Base-by-base conservation (phyloP, 768 basidiomycete species). In the Boletus bicolor region DNA sequence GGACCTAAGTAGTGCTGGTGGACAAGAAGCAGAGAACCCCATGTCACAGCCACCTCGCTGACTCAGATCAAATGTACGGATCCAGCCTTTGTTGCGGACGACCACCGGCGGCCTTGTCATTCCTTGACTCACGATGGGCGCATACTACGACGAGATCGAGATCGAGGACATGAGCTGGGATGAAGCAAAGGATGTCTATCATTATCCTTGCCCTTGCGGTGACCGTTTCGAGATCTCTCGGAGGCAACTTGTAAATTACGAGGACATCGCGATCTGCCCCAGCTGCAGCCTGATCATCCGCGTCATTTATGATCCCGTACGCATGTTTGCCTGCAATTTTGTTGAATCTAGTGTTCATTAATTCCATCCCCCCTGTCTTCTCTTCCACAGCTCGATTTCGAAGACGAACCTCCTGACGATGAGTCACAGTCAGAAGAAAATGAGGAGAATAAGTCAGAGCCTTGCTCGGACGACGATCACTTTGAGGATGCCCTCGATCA, bases 141-240 rank as follows among this genome's bases (percentile, higher is more conserved):
- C 87, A 21, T 93, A 90, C 72, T 95, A 98, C 78, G 94, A 98
- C 77, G 95, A 97, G 73, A 85, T 98, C 28, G 94, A 98, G 70
- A 97, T 98, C 51, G 96, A 98, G 68, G 95, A 97, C 66, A 95
- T 97, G 87, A 81, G 76, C 15, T 97, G 92, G 91, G 93, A 96
- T 69, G 78, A 79, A 26, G 83, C 79, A 53, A 90, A 87, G 67
- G 69, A 79, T 41, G 89, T 98, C 5, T 98, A 86, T 67, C 95
- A 98, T 77, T 97, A 95, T 71, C 96, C 95, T 0, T 99, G 94
- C 68, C 95, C 96, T 1, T 98, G 96, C 67, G 96, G 96, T 9
- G 96, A 99, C 75, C 86, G 95, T 41, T 99, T 98, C 75, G 96
- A 98, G 73, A 98, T 98, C 61, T 84, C 89, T 32, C 83, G 88